Base-by-base conservation (phyloP, 345 rosid species). In the Cochlearia excelsa region DNA sequence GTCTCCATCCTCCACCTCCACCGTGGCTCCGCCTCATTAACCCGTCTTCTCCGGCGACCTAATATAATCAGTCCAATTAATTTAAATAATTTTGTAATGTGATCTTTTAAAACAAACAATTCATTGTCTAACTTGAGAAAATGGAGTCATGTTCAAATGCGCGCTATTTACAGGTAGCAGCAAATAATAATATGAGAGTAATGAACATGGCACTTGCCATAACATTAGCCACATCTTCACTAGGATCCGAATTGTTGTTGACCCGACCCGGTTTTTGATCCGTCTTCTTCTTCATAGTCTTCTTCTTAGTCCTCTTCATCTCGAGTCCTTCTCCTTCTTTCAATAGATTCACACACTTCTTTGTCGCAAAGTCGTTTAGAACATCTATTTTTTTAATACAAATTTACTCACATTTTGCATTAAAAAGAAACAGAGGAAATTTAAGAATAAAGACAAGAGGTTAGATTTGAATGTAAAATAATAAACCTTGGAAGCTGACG, bases 401-500 rank as follows among this genome's bases (percentile, higher is more conserved):
- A 42, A 42, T n/a, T 9, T 3, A 41, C n/a, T 3, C 1, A 1
- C 2, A 41, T 10, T 11, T 4, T 30, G n/a, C 0, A 26, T 27
- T 6, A 26, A 26, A 11, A 26, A 4, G 34, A 38, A 6, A 27
- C 11, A 48, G 8, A 64, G 7, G 35, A 33, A 33, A 37, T 37
- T 6, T 4, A 4, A 1, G 29, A 56, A 9, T 0, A 42, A 16
- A 40, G 11, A 40, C 35, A 33, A 33, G 23, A 16, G 23, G 23
- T 7, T 1, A 4, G 43, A 30, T 31, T 16, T 4, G 26, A 11
- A 27, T 43, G 50, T 26, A 31, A 51, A 33, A 33, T 33, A 33
- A 5, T 37, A 37, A 4, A 69, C 95, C 97, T 82, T 90, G 83
- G 54, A 87, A 90, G 75, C 91, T 87, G 46, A 90, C 67, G 47